These are phyloP conservation scores for Henckelia pumila DNA, from an alignment of 257 asterid species.

Conservation along the genomic window DNA sequence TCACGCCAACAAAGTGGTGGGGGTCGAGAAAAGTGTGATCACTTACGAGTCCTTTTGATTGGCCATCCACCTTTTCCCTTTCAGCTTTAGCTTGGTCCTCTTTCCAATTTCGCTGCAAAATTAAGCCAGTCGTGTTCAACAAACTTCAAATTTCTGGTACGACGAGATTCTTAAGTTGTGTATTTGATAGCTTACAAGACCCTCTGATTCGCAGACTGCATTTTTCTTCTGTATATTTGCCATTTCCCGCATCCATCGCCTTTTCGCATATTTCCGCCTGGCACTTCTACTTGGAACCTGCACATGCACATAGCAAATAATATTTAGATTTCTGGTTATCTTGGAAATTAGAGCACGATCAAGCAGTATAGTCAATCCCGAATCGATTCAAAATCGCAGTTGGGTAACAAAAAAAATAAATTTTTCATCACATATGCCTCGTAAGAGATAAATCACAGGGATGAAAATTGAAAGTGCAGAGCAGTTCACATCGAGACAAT, in stretches of 20 bases:
- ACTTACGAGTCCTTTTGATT: slow-evolving; percentile 45
- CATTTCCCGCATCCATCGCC: slow-evolving; percentile 76
- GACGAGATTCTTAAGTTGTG: slow-evolving; percentile 18
- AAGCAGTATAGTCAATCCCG: neutral
- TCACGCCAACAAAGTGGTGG: neutral
- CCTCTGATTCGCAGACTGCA: slow-evolving; percentile 53
- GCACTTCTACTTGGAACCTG: slow-evolving; percentile 89
- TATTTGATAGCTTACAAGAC: slow-evolving; percentile 50
- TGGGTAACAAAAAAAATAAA: slow-evolving; percentile 4
- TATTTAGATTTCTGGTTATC: slow-evolving; percentile 16
- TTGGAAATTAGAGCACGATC: slow-evolving; percentile 8
- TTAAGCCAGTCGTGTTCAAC: slow-evolving; percentile 23
- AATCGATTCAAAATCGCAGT: slow-evolving; percentile 14
- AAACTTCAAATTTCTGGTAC: slow-evolving; percentile 16
- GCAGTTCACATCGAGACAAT: slow-evolving; percentile 2
- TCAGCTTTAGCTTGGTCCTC: slow-evolving; percentile 52
- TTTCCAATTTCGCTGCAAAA: slow-evolving; percentile 69
- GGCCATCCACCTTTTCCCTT: slow-evolving; percentile 35
- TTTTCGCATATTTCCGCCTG: slow-evolving; percentile 55
- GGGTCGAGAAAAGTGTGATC: slow-evolving; percentile 13
- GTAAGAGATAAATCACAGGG: slow-evolving; percentile 7
- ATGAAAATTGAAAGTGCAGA: slow-evolving; percentile 2
- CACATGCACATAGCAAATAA: slow-evolving; percentile 21
- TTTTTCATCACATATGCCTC: slow-evolving; percentile 8
- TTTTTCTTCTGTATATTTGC: slow-evolving; percentile 65